These are phyloP conservation scores for Fusarium verrucosum DNA, from an alignment of 2,329 filamentous ascomycete species.

Conservation along the genomic window DNA sequence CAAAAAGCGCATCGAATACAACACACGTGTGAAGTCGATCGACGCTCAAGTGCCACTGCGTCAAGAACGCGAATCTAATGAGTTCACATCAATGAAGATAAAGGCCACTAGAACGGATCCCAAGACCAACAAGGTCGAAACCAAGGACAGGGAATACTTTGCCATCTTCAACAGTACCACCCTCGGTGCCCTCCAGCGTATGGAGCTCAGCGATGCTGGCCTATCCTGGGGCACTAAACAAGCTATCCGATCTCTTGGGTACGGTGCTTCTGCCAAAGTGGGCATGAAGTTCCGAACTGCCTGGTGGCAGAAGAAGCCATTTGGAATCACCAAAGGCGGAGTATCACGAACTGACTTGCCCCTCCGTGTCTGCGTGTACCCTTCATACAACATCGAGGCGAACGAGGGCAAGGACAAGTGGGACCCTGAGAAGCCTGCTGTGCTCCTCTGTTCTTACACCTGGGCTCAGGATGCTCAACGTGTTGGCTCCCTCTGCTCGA, in stretches of 20 bases:
- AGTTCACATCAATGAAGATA: slow-evolving; percentile 14
- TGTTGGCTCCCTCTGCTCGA: slow-evolving; percentile 22
- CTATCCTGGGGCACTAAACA: slow-evolving; percentile 44
- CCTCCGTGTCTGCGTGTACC: slow-evolving; percentile 47
- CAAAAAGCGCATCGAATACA: slow-evolving; percentile 5
- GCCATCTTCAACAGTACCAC: slow-evolving; percentile 36
- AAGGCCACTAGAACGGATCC: no score
- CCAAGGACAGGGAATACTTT: slow-evolving; percentile 25
- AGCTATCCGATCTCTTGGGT: slow-evolving; percentile 46
- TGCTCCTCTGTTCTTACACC: slow-evolving; percentile 36
- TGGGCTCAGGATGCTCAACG: slow-evolving; percentile 38
- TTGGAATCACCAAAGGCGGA: slow-evolving; percentile 21
- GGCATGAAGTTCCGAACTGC: slow-evolving; percentile 49
- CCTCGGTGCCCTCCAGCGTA: slow-evolving; percentile 24
- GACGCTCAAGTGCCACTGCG: slow-evolving; percentile 22
- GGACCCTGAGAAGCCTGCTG: slow-evolving; percentile 9
- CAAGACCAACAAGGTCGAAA: background rate
- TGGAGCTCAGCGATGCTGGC: slow-evolving; percentile 38
- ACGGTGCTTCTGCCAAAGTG: slow-evolving; percentile 46
- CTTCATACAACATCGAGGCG: slow-evolving; percentile 42
- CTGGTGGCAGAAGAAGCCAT: slow-evolving; percentile 36
- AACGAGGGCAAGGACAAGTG: slow-evolving; percentile 1
- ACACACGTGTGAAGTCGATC: slow-evolving; percentile 33
- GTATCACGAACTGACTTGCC: slow-evolving; percentile 42
- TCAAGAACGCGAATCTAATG: background rate